Evolutionary conservation across 257 asterid genomes (phyloP).

Genomic region (Penstemon newberryi): DNA sequence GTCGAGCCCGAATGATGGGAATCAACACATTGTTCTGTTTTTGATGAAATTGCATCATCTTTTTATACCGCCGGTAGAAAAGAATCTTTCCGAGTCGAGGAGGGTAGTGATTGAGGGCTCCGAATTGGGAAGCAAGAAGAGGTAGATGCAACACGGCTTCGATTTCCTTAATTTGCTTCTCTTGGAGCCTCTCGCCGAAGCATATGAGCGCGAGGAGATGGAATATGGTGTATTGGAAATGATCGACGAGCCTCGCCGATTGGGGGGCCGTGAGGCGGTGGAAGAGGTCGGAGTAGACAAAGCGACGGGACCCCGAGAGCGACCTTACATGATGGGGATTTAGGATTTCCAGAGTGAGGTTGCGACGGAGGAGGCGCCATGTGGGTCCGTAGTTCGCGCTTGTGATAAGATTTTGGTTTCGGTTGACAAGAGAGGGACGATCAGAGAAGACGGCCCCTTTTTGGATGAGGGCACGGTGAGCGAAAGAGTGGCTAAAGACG

Average conservation of each 20-base stretch:
- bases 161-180: constrained; percentile 50
- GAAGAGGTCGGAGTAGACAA: constrained; percentile 37
- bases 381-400: constrained; percentile 33
- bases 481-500: constrained; percentile 31
- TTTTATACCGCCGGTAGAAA: constrained; percentile 43
- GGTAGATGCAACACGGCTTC: constrained; percentile 34
- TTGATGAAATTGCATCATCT: constrained; percentile 37
- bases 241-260: constrained; percentile 35
- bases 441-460: constrained; percentile 41
- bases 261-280: constrained; percentile 30
- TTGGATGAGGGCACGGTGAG: constrained; percentile 38
- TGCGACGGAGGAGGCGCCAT: constrained; percentile 54
- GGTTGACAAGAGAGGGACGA: constrained; percentile 33
- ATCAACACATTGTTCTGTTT: constrained; percentile 45
- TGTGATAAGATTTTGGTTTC: constrained; percentile 18
- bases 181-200: constrained; percentile 56
- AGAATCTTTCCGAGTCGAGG: constrained; percentile 52
- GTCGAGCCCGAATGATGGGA: constrained; percentile 54
- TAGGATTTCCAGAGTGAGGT: constrained; percentile 44
- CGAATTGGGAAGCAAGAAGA: constrained; percentile 31
- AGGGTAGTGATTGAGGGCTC: constrained; percentile 42
- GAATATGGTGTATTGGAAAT: constrained; percentile 64
- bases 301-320: constrained; percentile 39
- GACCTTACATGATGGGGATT: constrained; percentile 27
- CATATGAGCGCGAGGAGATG: constrained; percentile 56